Base-by-base conservation (phyloP, 2,329 filamentous ascomycete genomes). In the Drechslerella coelobrocha region DNA sequence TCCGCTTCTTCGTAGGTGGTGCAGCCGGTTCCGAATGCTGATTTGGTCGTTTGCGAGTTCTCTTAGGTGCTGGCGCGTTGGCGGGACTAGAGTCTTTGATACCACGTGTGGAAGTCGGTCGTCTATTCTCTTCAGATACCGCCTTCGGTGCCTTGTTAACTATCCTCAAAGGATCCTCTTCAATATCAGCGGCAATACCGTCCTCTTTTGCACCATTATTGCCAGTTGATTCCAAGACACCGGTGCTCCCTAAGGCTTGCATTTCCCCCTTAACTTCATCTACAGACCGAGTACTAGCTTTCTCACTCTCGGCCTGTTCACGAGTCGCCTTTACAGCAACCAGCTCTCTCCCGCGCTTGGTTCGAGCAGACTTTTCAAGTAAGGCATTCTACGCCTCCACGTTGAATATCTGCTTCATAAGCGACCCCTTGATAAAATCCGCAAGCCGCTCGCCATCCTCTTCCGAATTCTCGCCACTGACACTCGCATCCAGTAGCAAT, bases 401-500 rank as follows among this genome's bases (percentile, higher is more conserved):
- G n/a, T 59, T 59, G 65, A 69, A 69, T 57, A 69, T 61, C 52
- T 69, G 57, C 45, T 62, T 69, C 8, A 69, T 53, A 21, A 69
- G 57, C 12, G 37, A 34, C 12, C 48, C 56, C 57, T 57, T 69
- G 14, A 69, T 50, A 59, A 69, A 69, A 9, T 69, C 48, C n/a
- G 57, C 51, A 41, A 69, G 41, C 47, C 51, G 41, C 54, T 82
- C 82, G 29, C 80, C 81, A 73, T 84, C 82, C 26, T 78, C 72
- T 43, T 80, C 81, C 2, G 82, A 82, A 1, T 79, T 81, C 24
- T 84, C 85, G 14, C 86, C 88, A 6, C 85, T 85, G 26, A 91
- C 87, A 66, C 87, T 83, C 72, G 88, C 86, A 77, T 97, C 94
- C 24, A 99, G 85, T 76, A 91, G 90, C 63, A 99, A 83, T 82